These are phyloP conservation scores for Nicotiana paniculata DNA, from an alignment of 257 asterid genomes.

Conservation along the genomic window DNA sequence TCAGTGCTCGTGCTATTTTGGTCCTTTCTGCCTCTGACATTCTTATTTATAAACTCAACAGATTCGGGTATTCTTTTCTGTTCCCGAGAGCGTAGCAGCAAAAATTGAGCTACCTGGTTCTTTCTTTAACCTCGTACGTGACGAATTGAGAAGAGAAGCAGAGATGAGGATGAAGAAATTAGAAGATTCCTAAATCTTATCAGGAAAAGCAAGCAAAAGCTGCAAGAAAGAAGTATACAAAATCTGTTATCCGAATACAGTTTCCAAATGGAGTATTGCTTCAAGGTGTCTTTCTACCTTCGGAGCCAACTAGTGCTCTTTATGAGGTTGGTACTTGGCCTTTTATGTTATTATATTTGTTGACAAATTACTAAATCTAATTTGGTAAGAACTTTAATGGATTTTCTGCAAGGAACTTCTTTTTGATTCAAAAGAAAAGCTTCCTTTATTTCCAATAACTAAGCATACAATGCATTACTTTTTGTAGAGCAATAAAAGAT, in stretches of 20 bases:
- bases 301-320: slow-evolving; percentile 59
- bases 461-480: neutral
- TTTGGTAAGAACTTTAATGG: neutral
- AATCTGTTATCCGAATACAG: slow-evolving; percentile 68
- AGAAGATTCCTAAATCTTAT: slow-evolving; percentile 83
- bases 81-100: slow-evolving; percentile 78
- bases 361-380: neutral
- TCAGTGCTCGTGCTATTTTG: neutral
- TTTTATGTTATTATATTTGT: neutral
- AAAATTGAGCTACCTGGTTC: slow-evolving; percentile 81
- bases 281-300: slow-evolving; percentile 79
- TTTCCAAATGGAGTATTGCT: slow-evolving; percentile 94
- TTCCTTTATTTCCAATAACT: neutral
- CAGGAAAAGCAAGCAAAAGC: slow-evolving; percentile 87
- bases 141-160: slow-evolving; percentile 78
- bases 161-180: slow-evolving; percentile 65
- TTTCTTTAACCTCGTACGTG: slow-evolving; percentile 61
- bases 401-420: neutral
- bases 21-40: neutral
- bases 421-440: neutral
- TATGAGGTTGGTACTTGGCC: slow-evolving; percentile 60
- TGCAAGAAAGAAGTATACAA: slow-evolving; percentile 55
- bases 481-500: neutral
- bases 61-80: slow-evolving; percentile 85
- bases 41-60: slow-evolving; percentile 16